Percentiles rank a stretch among this genome's conserved stretches.
phyloP scores from a whole-genome alignment of 192 early-diverging fungal species.

The Paraglomus brasilianum region DNA sequence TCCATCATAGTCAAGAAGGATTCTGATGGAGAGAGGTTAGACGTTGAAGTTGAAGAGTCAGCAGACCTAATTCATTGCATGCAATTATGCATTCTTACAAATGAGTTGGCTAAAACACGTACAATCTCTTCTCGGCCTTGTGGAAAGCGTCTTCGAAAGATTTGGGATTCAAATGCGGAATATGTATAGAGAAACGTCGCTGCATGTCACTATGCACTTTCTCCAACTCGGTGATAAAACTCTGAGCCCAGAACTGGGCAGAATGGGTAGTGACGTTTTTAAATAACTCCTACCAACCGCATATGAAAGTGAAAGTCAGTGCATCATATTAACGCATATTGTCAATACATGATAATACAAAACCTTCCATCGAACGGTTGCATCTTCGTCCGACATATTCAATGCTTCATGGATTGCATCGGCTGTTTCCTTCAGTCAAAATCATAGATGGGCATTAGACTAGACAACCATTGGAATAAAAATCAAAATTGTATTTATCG shows the following conservation, averaged over 20 bases:
- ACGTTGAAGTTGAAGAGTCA: neutral
- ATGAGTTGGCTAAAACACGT: too few species aligned
- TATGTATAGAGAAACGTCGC: slow-evolving; percentile 47
- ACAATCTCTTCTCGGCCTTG: slow-evolving; percentile 45
- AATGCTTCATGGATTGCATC: slow-evolving; percentile 89
- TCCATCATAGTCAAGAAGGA: slow-evolving; percentile 64
- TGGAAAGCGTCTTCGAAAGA: slow-evolving; percentile 36
- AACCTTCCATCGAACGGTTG: slow-evolving; percentile 66
- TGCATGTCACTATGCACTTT: slow-evolving; percentile 53
- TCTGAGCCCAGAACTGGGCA: slow-evolving; percentile 66
- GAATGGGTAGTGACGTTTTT: slow-evolving; percentile 67
- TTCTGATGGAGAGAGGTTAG: slow-evolving; percentile 28
- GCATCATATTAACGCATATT: neutral
- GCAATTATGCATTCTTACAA: neutral
- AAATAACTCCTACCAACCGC: slow-evolving; percentile 57
- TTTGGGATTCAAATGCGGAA: slow-evolving; percentile 43
- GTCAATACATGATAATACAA: neutral
- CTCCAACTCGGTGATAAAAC: slow-evolving; percentile 55
- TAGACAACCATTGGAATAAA: neutral
- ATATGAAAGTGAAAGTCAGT: neutral
- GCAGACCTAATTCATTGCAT: neutral
- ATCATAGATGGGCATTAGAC: too few species aligned
- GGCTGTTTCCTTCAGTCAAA: slow-evolving; percentile 76
- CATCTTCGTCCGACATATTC: slow-evolving; percentile 78
- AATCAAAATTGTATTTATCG: neutral